Conservation (phyloP, 73 alveolate genomes). For the Paramecium pentaurelia region DNA sequence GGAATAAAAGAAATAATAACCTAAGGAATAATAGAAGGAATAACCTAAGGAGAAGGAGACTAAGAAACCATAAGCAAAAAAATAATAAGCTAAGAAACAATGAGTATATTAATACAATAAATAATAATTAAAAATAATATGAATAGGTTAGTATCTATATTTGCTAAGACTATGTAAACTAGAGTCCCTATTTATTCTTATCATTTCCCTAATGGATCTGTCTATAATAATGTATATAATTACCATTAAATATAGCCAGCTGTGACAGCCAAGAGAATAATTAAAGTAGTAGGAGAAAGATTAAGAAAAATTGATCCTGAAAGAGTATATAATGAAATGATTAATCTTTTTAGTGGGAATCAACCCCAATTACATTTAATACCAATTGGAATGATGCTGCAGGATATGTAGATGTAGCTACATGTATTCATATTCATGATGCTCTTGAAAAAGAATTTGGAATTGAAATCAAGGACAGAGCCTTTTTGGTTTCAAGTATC, state of each 20-base stretch:
- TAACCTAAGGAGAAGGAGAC: neutral
- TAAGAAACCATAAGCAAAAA: neutral
- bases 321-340: conserved; percentile 35
- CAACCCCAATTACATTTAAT: conserved; percentile 83
- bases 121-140: conserved; percentile 6
- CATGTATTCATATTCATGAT: conserved; percentile 84
- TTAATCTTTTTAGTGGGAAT: conserved; percentile 77
- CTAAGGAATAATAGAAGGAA: neutral
- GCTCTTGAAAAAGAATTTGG: conserved; percentile 88
- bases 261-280: conserved; percentile 75
- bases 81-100: conserved; percentile 5
- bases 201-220: conserved; percentile 27
- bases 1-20: neutral
- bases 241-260: conserved; percentile 29
- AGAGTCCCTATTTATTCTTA: neutral
- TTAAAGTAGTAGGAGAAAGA: conserved; percentile 81
- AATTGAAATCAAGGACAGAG: conserved; percentile 82
- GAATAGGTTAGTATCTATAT: neutral
- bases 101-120: conserved; percentile 10
- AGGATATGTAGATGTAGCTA: conserved; percentile 79
- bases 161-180: neutral
- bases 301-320: conserved; percentile 76
- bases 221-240: neutral
- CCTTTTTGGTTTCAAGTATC: conserved; percentile 69
- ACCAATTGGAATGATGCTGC: conserved; percentile 80